These are phyloP conservation scores for Dichomitus squalens DNA, from an alignment of 1,284 basidiomycete genomes.

Conservation along the genomic window DNA sequence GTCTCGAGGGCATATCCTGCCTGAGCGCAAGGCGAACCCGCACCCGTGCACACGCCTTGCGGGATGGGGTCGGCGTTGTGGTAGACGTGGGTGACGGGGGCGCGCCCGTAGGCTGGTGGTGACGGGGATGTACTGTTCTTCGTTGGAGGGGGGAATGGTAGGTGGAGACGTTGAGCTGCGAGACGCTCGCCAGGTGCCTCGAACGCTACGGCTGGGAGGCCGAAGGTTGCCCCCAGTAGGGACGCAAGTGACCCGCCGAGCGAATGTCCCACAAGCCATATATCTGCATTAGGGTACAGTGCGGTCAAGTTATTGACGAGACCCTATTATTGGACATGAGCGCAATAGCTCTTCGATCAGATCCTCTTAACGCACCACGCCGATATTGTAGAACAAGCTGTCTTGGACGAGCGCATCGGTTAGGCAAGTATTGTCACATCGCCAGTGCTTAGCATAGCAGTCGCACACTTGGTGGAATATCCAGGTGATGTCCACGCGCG, in stretches of 20 bases:
- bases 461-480: slow-evolving; percentile 80
- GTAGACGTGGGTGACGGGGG: slow-evolving; percentile 73
- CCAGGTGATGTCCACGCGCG: slow-evolving; percentile 91
- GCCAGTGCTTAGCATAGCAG: slow-evolving; percentile 74
- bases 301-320: slow-evolving; percentile 82
- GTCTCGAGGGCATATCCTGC: slow-evolving; percentile 77
- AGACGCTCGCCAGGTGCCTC: slow-evolving; percentile 92
- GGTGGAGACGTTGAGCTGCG: slow-evolving; percentile 84
- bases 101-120: slow-evolving; percentile 29
- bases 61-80: slow-evolving; percentile 84
- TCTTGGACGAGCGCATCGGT: slow-evolving; percentile 86
- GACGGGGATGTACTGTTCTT: slow-evolving; percentile 44
- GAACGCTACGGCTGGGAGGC: slow-evolving; percentile 91
- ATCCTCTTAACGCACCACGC: slow-evolving; percentile 57
- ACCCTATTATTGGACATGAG: slow-evolving; percentile 41
- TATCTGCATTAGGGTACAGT: slow-evolving; percentile 82
- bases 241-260: slow-evolving; percentile 89
- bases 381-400: slow-evolving; percentile 87
- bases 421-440: slow-evolving; percentile 85
- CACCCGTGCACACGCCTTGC: slow-evolving; percentile 74
- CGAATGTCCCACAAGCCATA: slow-evolving; percentile 92
- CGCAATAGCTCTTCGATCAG: not conserved
- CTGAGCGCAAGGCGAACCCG: slow-evolving; percentile 62
- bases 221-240: slow-evolving; percentile 90
- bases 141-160: slow-evolving; percentile 64